Base-by-base conservation (phyloP, 2,329 filamentous ascomycete genomes). In the Magnaporthiopsis incrustans region DNA sequence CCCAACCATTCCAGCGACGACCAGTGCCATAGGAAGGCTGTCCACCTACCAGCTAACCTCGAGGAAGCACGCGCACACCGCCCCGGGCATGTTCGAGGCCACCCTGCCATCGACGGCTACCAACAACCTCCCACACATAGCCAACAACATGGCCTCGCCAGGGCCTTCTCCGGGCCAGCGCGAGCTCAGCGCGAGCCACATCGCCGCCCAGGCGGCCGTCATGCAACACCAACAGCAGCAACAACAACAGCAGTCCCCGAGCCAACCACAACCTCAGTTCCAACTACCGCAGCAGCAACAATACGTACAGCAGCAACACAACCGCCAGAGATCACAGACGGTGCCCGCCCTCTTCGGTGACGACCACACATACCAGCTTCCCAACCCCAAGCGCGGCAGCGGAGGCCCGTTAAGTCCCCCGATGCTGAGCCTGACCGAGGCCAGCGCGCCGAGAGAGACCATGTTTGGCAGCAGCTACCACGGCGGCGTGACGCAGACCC, bases 181-280 rank as follows among this genome's bases (percentile, higher is more conserved):
- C 53, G 73, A 79, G 32, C 75, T 85, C 66, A 82, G 82, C 1
- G 86, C 89, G n/a, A 91, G 89, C 74, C 88, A 91, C 74, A 91
- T 92, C 67, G 90, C 90, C 56, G 90, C 90, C 25, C 90, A 92
- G 75, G 87, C 90, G 12, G 90, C 90, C 64, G 86, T 89, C 71
- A 86, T 91, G 78, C 84, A 85, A 44, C 84, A 88, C 70, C 81
- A 84, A 70, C 78, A 79, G 58, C 84, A 85, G 50, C 84, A 88
- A 70, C 81, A 84, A 70, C 78, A 79, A 58, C 73, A 74, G 18
- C 65, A 73, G 67, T 69, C 73, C 67, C 75, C 74, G 65, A 35
- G 7, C 33, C 77, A 84, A 8, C 67, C 66, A 65, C 89, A 91
- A 73, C 85, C 84, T 66, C 76, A 74, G 67, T 77, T 84, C 59